phyloP scores from a whole-genome alignment of 331 rosid genomes.

The Cydonia oblonga region DNA sequence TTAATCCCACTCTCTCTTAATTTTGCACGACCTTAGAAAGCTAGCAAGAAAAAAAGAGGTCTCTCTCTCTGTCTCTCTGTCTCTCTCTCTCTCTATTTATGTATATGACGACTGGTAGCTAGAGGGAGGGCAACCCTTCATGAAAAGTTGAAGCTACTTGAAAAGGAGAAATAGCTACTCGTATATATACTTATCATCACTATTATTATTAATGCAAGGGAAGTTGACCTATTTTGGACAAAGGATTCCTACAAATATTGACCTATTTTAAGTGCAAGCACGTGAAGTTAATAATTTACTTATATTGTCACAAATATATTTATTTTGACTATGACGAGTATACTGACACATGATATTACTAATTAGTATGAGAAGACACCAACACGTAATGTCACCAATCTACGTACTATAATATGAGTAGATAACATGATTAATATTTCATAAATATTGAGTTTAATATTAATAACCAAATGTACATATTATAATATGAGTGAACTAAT shows the following conservation, averaged over 20 bases:
- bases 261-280: background rate
- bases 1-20: background rate
- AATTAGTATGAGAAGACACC: too few species aligned
- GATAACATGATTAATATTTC: too few species aligned
- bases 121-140: conserved; percentile 19
- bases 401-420: too few species aligned
- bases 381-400: too few species aligned
- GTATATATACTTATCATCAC: background rate
- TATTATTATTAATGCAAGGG: background rate
- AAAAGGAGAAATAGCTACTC: conserved; percentile 27
- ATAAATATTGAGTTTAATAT: too few species aligned
- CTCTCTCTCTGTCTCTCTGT: background rate
- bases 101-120: background rate
- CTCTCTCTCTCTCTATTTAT: background rate
- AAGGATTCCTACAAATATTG: background rate
- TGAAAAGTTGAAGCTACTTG: conserved; percentile 16
- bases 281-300: too few species aligned
- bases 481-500: too few species aligned
- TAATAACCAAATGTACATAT: too few species aligned
- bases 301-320: too few species aligned
- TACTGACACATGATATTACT: too few species aligned
- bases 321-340: too few species aligned
- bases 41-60: too few species aligned
- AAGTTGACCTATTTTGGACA: background rate
- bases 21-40: background rate